Evolutionary conservation across 2,329 filamentous ascomycete species (phyloP), one percentile per base, ranked within the genome.

Genomic region (Aspergillus novoparasiticus): DNA sequence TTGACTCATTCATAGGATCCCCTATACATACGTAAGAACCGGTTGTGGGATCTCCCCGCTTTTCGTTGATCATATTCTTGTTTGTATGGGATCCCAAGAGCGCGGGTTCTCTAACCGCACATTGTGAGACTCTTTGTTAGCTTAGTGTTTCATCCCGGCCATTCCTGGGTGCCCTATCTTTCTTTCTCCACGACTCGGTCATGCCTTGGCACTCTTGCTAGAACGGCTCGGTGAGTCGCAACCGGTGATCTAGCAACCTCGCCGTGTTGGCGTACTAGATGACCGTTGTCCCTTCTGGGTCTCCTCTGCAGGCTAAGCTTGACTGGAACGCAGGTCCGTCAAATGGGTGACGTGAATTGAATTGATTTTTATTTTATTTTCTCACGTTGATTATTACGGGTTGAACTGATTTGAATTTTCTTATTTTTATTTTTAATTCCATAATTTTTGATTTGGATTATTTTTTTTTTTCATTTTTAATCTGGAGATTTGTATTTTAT

Each of bases 281-380:
- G 57, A 28, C 57, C 57, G 57, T 59, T 59, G 57, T 39, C 32
- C 57, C 54, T 58, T 66, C 62, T 62, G 59, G 57, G 54, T 57
- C 58, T 54, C 58, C 64, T 64, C 65, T 68, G 61, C 67, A 68
- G 68, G 63, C 64, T 69, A 68, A 71, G 69, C 69, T 69, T 69
- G 67, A 64, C 66, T 65, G 64, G 62, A 64, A 64, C 60, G 64
- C 66, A 64, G 66, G 68, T 69, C 68, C 60, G 64, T 69, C 69
- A 67, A 71, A 69, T 71, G 65, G 64, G 66, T 53, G 50, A 53
- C 12, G n/a, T 46, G n/a, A 23, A 14, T 26, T 48, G 60, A 65
- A 58, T 59, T 39, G 11, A n/a, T 46, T 26, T 41, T 59, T 30
- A n/a, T 48, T 10, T 34, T n/a, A 19, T 58, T 34, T 30, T 57